A percentile compares a stretch with the other conserved stretches of the same genome.
Evolutionary conservation across 2,329 filamentous ascomycete species (phyloP).

Genomic region (Hypoxylon sp.): DNA sequence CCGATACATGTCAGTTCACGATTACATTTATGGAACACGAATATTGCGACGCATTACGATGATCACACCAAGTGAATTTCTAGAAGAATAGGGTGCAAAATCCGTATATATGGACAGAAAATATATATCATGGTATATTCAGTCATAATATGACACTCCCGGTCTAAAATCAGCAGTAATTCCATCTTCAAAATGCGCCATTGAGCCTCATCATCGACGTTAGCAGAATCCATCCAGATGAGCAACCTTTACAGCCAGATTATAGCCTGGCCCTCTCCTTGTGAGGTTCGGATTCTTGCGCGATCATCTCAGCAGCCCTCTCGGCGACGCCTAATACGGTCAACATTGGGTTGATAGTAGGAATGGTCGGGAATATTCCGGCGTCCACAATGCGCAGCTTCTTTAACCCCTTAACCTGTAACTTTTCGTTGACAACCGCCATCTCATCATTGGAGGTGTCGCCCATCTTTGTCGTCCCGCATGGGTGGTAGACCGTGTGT

Average conservation of each 20-base stretch:
- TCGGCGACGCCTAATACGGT: conserved; percentile 88
- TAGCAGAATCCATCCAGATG: not conserved
- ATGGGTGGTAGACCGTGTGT: conserved; percentile 91
- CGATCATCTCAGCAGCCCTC: conserved; percentile 85
- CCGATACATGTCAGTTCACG: too few species aligned
- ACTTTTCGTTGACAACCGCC: conserved; percentile 82
- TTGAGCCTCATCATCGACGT: conserved; percentile 1
- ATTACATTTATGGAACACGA: not conserved
- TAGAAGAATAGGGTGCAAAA: too few species aligned
- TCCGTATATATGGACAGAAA: not conserved
- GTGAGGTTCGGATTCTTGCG: conserved; percentile 70
- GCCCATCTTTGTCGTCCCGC: conserved; percentile 92
- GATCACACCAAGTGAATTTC: too few species aligned
- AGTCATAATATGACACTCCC: not conserved
- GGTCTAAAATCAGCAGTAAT: not conserved
- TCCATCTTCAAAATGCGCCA: not conserved
- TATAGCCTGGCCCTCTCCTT: conserved; percentile 51
- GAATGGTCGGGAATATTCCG: conserved; percentile 89
- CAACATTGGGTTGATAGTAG: conserved; percentile 90
- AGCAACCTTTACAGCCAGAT: conserved; percentile 11
- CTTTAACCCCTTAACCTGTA: conserved; percentile 79
- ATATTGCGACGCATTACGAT: not conserved
- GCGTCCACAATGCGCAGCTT: conserved; percentile 85
- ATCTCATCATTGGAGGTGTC: conserved; percentile 74
- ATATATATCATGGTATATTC: not conserved